phyloP scores from a whole-genome alignment of 768 basidiomycete species.

The Leccinum boreale region DNA sequence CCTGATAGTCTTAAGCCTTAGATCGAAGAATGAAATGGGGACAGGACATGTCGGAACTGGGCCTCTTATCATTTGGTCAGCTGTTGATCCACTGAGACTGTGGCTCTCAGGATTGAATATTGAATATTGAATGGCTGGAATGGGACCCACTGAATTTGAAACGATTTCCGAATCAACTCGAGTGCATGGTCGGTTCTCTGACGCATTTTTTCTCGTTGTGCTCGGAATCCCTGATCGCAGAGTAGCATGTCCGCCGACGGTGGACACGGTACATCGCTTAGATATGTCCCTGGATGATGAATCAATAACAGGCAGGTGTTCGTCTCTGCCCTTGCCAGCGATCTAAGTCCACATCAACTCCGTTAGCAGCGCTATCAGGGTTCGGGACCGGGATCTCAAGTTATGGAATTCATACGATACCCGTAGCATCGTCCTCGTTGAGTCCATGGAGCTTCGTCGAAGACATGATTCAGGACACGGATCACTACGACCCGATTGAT shows the following conservation, averaged over 20 bases:
- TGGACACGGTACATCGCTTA: background rate
- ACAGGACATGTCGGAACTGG: background rate
- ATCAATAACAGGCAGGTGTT: background rate
- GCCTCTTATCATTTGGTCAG: background rate
- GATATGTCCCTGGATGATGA: slow-evolving; percentile 3
- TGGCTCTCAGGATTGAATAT: background rate
- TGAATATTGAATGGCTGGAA: background rate
- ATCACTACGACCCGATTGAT: background rate
- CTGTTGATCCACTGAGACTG: background rate
- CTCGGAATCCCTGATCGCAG: slow-evolving; percentile 11
- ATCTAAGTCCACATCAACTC: slow-evolving; percentile 1
- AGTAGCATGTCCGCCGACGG: slow-evolving; percentile 4
- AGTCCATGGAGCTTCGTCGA: slow-evolving; percentile 7
- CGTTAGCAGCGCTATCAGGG: slow-evolving; percentile 2
- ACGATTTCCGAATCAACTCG: background rate
- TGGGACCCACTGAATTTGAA: slow-evolving; percentile 5
- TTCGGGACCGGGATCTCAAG: background rate
- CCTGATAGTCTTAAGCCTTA: background rate
- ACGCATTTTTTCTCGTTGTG: background rate
- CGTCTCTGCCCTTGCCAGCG: background rate
- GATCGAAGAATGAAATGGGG: background rate
- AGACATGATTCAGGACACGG: background rate
- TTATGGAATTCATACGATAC: slow-evolving; percentile 13
- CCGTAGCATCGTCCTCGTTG: background rate
- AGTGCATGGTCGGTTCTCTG: background rate